A percentile compares a stretch with the other conserved stretches of the same genome.
Conservation (phyloP, 2,329 filamentous ascomycete species). For the Colletotrichum camelliae region DNA sequence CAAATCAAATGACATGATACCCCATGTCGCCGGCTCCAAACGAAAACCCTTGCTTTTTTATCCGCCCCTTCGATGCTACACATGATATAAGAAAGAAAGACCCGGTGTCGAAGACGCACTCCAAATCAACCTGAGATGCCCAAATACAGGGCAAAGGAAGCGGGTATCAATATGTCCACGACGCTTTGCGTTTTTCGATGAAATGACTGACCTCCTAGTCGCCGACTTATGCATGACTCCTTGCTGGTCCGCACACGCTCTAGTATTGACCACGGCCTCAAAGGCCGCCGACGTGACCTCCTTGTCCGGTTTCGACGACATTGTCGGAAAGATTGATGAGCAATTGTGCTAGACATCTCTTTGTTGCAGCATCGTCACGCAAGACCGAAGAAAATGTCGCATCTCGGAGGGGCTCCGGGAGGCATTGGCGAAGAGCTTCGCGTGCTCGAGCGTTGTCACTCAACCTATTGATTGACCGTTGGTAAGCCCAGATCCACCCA, state of each 20-base stretch:
- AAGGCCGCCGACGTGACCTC: conserved; percentile 28
- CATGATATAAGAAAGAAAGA: conserved; percentile 12
- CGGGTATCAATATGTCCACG: conserved; percentile 17
- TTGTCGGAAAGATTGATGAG: conserved; percentile 96
- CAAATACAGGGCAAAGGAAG: neutral
- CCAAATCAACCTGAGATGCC: conserved; percentile 14
- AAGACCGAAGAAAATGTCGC: conserved; percentile 97
- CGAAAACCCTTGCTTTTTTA: conserved; percentile 18
- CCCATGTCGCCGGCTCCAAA: conserved; percentile 1
- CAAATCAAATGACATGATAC: conserved; percentile 2
- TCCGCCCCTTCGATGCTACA: conserved; percentile 10
- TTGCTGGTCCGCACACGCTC: conserved; percentile 6
- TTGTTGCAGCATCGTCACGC: conserved; percentile 95
- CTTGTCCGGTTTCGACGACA: conserved; percentile 57
- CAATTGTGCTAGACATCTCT: conserved; percentile 95
- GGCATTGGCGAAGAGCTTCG: conserved; percentile 92
- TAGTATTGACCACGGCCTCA: conserved; percentile 16
- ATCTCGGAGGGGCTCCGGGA: conserved; percentile 97
- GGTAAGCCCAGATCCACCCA: neutral
- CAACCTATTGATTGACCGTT: conserved; percentile 60
- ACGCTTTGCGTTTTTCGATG: conserved; percentile 18
- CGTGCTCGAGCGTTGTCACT: conserved; percentile 96
- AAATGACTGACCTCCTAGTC: conserved; percentile 19
- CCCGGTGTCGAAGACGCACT: conserved; percentile 10
- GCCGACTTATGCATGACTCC: conserved; percentile 19